These are phyloP conservation scores for Withania somnifera DNA, from an alignment of 305 asterid species.

Conservation along the genomic window DNA sequence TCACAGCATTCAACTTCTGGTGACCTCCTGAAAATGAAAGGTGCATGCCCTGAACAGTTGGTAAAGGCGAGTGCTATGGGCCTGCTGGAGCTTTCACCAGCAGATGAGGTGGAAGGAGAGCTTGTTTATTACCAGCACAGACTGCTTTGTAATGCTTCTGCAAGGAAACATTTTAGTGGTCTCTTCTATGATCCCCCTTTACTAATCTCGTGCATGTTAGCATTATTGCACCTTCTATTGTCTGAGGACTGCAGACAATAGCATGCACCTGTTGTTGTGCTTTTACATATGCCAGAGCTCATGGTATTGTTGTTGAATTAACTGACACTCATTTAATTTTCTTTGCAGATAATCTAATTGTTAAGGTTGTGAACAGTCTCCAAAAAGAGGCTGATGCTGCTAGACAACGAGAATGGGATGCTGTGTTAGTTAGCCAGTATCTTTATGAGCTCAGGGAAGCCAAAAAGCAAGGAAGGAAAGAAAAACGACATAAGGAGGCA, in stretches of 20 bases:
- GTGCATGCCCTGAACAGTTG: slow-evolving; percentile 43
- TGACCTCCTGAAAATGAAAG: slow-evolving; percentile 26
- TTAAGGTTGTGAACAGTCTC: slow-evolving; percentile 57
- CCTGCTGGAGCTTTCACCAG: slow-evolving; percentile 58
- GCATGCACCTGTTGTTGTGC: background rate
- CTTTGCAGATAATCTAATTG: slow-evolving; percentile 65
- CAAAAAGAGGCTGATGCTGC: slow-evolving; percentile 62
- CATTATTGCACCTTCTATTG: background rate
- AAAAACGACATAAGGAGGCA: slow-evolving; percentile 90
- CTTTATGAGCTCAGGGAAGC: slow-evolving; percentile 76
- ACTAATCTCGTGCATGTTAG: background rate
- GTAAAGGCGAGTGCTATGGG: slow-evolving; percentile 38
- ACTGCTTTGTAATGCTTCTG: slow-evolving; percentile 43
- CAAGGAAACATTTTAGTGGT: slow-evolving; percentile 57
- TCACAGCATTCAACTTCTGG: slow-evolving; percentile 27
- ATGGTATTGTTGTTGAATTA: slow-evolving; percentile 1
- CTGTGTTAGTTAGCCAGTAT: slow-evolving; percentile 68
- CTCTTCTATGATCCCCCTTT: slow-evolving; percentile 15
- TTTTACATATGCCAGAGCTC: slow-evolving; percentile 1
- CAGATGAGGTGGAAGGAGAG: slow-evolving; percentile 93
- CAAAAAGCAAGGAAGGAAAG: slow-evolving; percentile 87
- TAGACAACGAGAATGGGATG: slow-evolving; percentile 75
- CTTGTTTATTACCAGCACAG: slow-evolving; percentile 66
- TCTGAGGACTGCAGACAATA: background rate
- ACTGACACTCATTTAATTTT: slow-evolving; percentile 7